Percentiles rank a stretch among this genome's conserved stretches.
These are phyloP conservation scores for Diaporthe destruens DNA, from an alignment of 2,329 filamentous ascomycete genomes.

Conservation along the genomic window DNA sequence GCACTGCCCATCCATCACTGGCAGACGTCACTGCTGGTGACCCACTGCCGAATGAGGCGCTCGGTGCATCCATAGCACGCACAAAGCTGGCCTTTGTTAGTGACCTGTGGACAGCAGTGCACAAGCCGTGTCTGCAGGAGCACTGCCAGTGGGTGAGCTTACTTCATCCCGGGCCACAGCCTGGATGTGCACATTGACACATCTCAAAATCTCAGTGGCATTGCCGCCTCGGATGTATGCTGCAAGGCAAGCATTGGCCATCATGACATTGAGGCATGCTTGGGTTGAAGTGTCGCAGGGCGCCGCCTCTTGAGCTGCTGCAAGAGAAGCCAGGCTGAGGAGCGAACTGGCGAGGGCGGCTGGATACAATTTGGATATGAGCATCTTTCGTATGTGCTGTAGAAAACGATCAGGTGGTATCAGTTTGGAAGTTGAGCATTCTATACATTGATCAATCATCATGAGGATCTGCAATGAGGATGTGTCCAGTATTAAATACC, in stretches of 20 bases:
- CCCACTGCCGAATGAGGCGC: neutral
- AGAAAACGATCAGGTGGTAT: too few species aligned
- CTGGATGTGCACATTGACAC: neutral
- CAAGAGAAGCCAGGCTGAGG: neutral
- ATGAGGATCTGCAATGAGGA: neutral
- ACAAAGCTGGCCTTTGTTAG: neutral
- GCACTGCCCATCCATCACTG: neutral
- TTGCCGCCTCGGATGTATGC: neutral
- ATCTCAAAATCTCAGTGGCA: constrained; percentile 2
- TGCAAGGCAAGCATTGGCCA: constrained; percentile 2
- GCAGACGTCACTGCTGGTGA: neutral
- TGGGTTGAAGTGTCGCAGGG: neutral
- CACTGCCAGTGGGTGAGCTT: neutral
- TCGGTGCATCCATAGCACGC: constrained; percentile 22
- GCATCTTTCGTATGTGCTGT: neutral
- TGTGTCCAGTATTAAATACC: neutral
- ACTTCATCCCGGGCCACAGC: neutral
- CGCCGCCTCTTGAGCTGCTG: neutral
- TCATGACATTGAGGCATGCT: constrained; percentile 4
- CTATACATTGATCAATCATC: neutral
- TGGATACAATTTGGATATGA: neutral
- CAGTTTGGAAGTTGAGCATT: neutral
- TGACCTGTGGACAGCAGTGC: too few species aligned
- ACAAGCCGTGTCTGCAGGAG: too few species aligned
- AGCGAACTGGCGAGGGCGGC: neutral